A percentile compares a stretch with the other conserved stretches of the same genome.
These are phyloP conservation scores for Cyberlindnera subsufficiens DNA, from an alignment of 805 yeast genomes.

Conservation along the genomic window DNA sequence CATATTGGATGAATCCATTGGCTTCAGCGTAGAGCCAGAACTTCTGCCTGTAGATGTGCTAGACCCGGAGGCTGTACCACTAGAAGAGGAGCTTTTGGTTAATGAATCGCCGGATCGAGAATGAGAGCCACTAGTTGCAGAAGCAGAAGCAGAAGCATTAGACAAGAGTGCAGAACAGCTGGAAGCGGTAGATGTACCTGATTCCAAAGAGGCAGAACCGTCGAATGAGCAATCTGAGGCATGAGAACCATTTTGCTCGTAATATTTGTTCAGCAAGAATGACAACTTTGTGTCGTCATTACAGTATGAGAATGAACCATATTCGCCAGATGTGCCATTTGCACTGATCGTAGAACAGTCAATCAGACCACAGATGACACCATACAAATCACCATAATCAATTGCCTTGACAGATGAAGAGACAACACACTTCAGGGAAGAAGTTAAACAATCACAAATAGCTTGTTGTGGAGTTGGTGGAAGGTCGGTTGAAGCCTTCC, in stretches of 20 bases:
- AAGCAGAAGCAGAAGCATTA: conserved; percentile 18
- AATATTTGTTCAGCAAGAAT: conserved; percentile 62
- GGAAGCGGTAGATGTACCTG: conserved; percentile 33
- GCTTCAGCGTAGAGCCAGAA: conserved; percentile 10
- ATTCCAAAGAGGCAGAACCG: conserved; percentile 57
- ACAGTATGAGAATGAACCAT: conserved; percentile 75
- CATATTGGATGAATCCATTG: conserved; percentile 12
- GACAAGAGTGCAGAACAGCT: conserved; percentile 33
- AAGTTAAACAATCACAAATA: conserved; percentile 57
- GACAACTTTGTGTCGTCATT: conserved; percentile 63
- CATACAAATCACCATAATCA: conserved; percentile 58
- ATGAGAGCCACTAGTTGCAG: conserved; percentile 28
- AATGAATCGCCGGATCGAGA: conserved; percentile 19
- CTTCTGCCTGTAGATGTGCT: conserved; percentile 21
- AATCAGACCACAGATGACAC: conserved; percentile 48
- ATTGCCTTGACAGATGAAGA: conserved; percentile 39
- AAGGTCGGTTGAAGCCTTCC: conserved; percentile 62
- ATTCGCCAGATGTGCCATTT: conserved; percentile 58
- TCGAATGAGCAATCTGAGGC: conserved; percentile 61
- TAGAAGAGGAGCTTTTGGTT: conserved; percentile 6
- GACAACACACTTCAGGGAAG: conserved; percentile 55
- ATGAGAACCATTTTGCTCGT: conserved; percentile 39
- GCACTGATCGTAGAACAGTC: conserved; percentile 58
- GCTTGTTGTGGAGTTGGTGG: conserved; percentile 75
- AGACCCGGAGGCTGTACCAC: conserved; percentile 20